A percentile compares a stretch with the other conserved stretches of the same genome.
phyloP scores from a whole-genome alignment of 768 basidiomycete genomes.

The Thelephora ganbajun region DNA sequence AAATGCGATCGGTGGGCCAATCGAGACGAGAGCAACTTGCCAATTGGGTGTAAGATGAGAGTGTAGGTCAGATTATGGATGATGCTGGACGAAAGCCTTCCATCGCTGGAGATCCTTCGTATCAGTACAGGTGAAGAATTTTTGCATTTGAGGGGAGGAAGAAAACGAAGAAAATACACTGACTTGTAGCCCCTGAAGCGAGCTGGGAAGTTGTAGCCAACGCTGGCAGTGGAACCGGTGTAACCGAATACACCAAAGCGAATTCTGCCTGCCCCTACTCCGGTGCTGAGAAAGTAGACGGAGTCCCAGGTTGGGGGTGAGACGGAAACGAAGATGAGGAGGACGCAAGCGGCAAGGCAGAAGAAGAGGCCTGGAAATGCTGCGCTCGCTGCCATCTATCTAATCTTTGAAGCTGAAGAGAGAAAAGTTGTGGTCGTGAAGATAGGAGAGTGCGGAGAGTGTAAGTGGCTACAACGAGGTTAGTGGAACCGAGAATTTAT shows the following conservation, averaged over 20 bases:
- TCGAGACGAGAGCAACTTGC: slow-evolving; percentile 21
- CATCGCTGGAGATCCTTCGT: slow-evolving; percentile 18
- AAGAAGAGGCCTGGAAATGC: slow-evolving; percentile 61
- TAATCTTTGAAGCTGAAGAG: no score
- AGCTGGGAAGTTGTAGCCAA: slow-evolving; percentile 46
- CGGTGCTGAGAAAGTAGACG: slow-evolving; percentile 53
- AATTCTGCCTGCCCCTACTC: slow-evolving; percentile 18
- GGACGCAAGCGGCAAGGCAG: slow-evolving; percentile 54
- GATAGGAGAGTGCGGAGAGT: neutral
- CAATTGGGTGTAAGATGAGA: slow-evolving; percentile 73
- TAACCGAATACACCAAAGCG: slow-evolving; percentile 71
- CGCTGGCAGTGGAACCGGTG: slow-evolving; percentile 35
- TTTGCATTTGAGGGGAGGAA: neutral
- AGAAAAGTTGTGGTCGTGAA: neutral
- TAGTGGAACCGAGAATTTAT: no score
- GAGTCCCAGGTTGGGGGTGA: slow-evolving; percentile 62
- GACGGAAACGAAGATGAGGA: slow-evolving; percentile 60
- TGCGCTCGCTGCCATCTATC: slow-evolving; percentile 35
- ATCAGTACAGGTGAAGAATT: no score
- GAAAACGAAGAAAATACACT: slow-evolving; percentile 10
- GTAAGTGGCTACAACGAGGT: no score
- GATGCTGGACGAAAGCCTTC: slow-evolving; percentile 32
- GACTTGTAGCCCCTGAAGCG: slow-evolving; percentile 25
- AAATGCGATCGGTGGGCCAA: slow-evolving; percentile 2
- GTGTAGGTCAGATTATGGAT: slow-evolving; percentile 60